Evolutionary conservation across 257 asterid species (phyloP).

Genomic region (Jacaranda mimosifolia): DNA sequence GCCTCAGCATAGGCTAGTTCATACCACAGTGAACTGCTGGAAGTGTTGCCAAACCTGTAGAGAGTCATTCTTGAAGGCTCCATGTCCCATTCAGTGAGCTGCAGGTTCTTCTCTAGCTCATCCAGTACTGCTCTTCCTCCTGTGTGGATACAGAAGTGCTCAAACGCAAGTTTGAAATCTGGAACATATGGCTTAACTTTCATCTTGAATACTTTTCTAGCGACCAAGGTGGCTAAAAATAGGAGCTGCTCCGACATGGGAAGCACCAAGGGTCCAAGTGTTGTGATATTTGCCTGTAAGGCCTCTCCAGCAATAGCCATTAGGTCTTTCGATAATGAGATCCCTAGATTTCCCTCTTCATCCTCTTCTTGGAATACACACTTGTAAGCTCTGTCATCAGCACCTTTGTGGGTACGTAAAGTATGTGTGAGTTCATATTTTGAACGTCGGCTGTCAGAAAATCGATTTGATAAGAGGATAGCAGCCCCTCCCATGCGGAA

Average conservation of each 20-base stretch:
- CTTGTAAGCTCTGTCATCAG: slow-evolving; percentile 51
- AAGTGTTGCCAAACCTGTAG: slow-evolving; percentile 58
- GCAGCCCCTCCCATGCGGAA: slow-evolving; percentile 68
- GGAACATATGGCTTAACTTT: slow-evolving; percentile 56
- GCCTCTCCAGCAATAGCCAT: slow-evolving; percentile 57
- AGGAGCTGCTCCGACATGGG: slow-evolving; percentile 59
- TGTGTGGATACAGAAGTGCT: slow-evolving; percentile 58
- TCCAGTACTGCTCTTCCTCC: slow-evolving; percentile 59
- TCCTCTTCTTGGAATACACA: slow-evolving; percentile 61
- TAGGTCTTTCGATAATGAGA: slow-evolving; percentile 50
- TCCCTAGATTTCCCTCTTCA: slow-evolving; percentile 44
- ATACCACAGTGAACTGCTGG: slow-evolving; percentile 66
- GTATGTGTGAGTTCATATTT: slow-evolving; percentile 55
- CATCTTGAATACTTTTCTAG: slow-evolving; percentile 47
- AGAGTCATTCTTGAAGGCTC: slow-evolving; percentile 66
- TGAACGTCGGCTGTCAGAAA: slow-evolving; percentile 40
- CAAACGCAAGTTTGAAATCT: slow-evolving; percentile 53
- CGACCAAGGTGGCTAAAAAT: slow-evolving; percentile 46
- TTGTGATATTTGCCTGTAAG: slow-evolving; percentile 52
- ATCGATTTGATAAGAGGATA: slow-evolving; percentile 51
- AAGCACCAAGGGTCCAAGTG: slow-evolving; percentile 58
- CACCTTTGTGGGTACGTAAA: slow-evolving; percentile 58
- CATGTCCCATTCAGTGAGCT: slow-evolving; percentile 49
- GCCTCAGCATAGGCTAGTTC: slow-evolving; percentile 56
- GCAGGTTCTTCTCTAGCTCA: slow-evolving; percentile 55